phyloP scores from a whole-genome alignment of 169 alveolate genomes.

The Eimeria acervulina region DNA sequence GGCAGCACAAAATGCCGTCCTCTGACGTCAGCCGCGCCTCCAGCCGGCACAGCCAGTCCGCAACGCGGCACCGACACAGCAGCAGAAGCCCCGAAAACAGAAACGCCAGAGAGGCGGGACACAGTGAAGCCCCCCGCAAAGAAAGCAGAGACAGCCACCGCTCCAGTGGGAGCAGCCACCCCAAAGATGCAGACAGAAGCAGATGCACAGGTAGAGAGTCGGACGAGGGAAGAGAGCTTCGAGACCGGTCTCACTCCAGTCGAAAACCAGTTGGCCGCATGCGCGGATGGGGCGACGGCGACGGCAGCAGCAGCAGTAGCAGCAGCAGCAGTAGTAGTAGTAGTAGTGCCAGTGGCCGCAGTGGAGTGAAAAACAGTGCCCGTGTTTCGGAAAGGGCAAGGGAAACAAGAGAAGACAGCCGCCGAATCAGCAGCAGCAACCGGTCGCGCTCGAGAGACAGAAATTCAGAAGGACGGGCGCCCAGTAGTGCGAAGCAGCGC shows the following conservation, averaged over 20 bases:
- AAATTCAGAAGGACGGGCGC: neutral
- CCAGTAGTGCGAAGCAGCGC: slow-evolving; percentile 3
- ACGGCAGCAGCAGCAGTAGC: slow-evolving; percentile 55
- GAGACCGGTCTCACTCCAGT: slow-evolving; percentile 40
- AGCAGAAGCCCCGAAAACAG: slow-evolving; percentile 62
- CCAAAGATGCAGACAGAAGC: slow-evolving; percentile 12
- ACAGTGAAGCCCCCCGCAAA: neutral
- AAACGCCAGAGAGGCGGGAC: neutral
- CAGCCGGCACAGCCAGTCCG: slow-evolving; percentile 37
- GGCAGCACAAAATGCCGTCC: slow-evolving; percentile 48
- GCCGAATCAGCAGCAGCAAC: slow-evolving; percentile 16
- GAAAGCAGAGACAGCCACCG: slow-evolving; percentile 23
- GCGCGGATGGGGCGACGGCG: slow-evolving; percentile 67
- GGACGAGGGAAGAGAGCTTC: slow-evolving; percentile 6
- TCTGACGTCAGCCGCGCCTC: slow-evolving; percentile 63
- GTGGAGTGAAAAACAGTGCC: neutral
- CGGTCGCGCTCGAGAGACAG: slow-evolving; percentile 62
- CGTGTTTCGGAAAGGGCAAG: neutral
- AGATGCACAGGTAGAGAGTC: slow-evolving; percentile 24
- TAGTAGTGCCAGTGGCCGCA: neutral
- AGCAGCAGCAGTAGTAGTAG: slow-evolving; percentile 43
- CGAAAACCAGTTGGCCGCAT: slow-evolving; percentile 66
- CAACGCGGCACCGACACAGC: slow-evolving; percentile 50
- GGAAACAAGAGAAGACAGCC: slow-evolving; percentile 22
- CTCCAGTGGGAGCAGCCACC: slow-evolving; percentile 2